Conservation (phyloP, 352 stramenopile species). For the Globisporangium cystogenes region DNA sequence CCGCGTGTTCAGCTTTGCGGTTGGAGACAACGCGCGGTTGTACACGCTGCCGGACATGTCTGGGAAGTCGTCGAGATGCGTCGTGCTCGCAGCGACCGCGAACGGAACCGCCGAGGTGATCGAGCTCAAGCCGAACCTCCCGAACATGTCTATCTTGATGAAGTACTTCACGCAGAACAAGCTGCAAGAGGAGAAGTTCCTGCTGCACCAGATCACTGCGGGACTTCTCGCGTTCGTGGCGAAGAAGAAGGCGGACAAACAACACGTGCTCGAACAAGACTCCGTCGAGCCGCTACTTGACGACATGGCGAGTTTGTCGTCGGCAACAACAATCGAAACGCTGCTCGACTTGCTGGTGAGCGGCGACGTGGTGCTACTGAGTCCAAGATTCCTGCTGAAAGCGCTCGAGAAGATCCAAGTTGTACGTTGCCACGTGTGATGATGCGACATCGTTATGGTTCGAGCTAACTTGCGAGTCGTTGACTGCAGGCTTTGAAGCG, state of each 20-base stretch:
- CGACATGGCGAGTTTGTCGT: slow-evolving; percentile 59
- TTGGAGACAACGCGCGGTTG: slow-evolving; percentile 58
- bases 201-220: slow-evolving; percentile 75
- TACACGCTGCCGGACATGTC: slow-evolving; percentile 48
- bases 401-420: slow-evolving; percentile 54
- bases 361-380: slow-evolving; percentile 51
- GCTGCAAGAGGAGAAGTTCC: slow-evolving; percentile 82
- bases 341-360: slow-evolving; percentile 69
- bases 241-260: slow-evolving; percentile 36
- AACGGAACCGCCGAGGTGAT: slow-evolving; percentile 43
- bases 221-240: slow-evolving; percentile 68
- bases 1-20: slow-evolving; percentile 63
- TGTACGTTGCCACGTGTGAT: slow-evolving; percentile 20
- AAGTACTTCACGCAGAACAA: slow-evolving; percentile 87
- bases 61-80: slow-evolving; percentile 36
- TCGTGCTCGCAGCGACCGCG: slow-evolving; percentile 35
- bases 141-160: slow-evolving; percentile 59
- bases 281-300: slow-evolving; percentile 45
- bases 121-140: slow-evolving; percentile 45
- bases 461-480: not conserved
- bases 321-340: slow-evolving; percentile 55
- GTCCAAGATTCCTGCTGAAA: slow-evolving; percentile 52
- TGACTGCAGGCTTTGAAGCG: slow-evolving; percentile 37
- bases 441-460: not conserved
- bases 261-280: slow-evolving; percentile 45